Base-by-base conservation (phyloP, 2,329 filamentous ascomycete genomes). In the Fusarium piperis region DNA sequence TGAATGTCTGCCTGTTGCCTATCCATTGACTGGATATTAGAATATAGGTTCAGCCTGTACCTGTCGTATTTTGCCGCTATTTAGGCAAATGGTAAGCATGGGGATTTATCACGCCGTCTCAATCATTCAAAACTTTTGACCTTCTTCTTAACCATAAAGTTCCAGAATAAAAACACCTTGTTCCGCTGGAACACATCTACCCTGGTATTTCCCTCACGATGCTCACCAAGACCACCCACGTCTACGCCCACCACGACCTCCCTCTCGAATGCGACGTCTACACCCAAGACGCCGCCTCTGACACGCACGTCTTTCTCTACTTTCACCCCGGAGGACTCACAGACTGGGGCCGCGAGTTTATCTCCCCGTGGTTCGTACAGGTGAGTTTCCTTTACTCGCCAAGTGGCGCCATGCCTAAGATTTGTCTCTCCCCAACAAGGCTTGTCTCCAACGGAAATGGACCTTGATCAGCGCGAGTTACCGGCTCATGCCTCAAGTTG, bases 311-410 rank as follows among this genome's bases (percentile, higher is more conserved):
- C n/a, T 75, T 81, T 30, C 71, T 82, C 18, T 83, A 80, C 71
- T 83, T 82, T 63, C 81, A 83, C 33, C 75, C 80, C 0, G 80
- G 81, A 16, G 80, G 80, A 0, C 74, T 82, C 7, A 74, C 79
- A 13, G 74, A 73, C n/a, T 81, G 79, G 57, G 75, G 76, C 13
- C 76, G 78, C 11, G 74, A 73, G 23, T 73, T 70, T 8, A 72
- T 83, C 12, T 78, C 79, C 2, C 81, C 81, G 2, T 82, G 81
- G 80, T 76, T 83, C 6, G 79, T 78, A 11, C 79, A 81, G 63
- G 78, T 78, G 58, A 56, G 65, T 64, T n/a, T 28, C 33, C n/a
- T 33, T 11, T 6, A 7, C 11, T 28, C 35, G 6, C n/a, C 16
- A 36, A 35, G 8, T 48, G 46, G 23, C 44, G 35, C 11, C 16